A percentile compares a stretch with the other conserved stretches of the same genome.
Conservation (phyloP, 495 filamentous ascomycete species). For the Letharia columbiana region DNA sequence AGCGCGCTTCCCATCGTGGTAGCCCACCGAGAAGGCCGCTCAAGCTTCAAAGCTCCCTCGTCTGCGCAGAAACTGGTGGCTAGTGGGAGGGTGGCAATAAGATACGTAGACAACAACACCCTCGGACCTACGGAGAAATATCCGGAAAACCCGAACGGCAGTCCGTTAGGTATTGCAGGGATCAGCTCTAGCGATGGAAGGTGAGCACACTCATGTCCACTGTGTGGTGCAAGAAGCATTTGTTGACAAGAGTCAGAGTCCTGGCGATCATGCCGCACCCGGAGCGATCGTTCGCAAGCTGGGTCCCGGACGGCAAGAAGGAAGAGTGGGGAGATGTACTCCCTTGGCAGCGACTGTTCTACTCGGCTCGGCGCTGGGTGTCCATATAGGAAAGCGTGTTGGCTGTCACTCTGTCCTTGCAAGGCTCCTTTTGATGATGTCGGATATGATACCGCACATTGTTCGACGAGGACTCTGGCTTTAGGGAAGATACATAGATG, state of each 20-base stretch:
- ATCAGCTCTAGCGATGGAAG: slow-evolving; percentile 73
- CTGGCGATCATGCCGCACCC: slow-evolving; percentile 96
- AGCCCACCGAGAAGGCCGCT: slow-evolving; percentile 88
- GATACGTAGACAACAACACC: slow-evolving; percentile 75
- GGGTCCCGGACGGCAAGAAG: slow-evolving; percentile 51
- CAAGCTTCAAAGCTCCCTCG: slow-evolving; percentile 50
- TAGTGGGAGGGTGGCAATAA: slow-evolving; percentile 57
- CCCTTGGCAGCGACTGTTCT: slow-evolving; percentile 51
- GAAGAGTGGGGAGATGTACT: slow-evolving; percentile 77
- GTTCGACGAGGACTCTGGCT: no score
- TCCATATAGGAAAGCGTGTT: not conserved
- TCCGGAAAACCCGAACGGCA: slow-evolving; percentile 91
- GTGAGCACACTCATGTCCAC: not conserved
- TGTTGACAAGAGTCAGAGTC: slow-evolving; percentile 42
- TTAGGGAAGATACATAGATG: no score
- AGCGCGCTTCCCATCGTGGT: slow-evolving; percentile 78
- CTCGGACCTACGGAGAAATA: slow-evolving; percentile 67
- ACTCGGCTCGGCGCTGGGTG: slow-evolving; percentile 14
- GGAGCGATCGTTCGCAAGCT: slow-evolving; percentile 81
- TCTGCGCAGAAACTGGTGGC: slow-evolving; percentile 44
- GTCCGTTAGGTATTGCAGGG: slow-evolving; percentile 76
- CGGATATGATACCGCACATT: no score
- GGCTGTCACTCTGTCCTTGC: no score
- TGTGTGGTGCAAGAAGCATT: not conserved
- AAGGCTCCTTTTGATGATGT: no score